phyloP scores from a whole-genome alignment of 495 filamentous ascomycete genomes.

The Pseudevernia furfuracea region DNA sequence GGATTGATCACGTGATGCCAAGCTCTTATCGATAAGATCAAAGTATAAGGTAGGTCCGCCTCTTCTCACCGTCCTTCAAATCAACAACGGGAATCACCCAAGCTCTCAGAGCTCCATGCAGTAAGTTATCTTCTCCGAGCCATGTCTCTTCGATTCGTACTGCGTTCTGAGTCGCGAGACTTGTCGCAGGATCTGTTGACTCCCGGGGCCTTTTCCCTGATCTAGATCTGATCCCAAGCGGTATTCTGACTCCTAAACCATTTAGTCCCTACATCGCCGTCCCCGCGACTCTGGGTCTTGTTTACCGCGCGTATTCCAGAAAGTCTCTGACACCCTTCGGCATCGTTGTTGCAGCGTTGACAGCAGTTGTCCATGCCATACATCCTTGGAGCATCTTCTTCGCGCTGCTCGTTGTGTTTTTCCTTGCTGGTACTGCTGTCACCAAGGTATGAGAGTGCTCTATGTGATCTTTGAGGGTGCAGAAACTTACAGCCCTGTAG shows the following conservation, averaged over 20 bases:
- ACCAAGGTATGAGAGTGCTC: constrained; percentile 56
- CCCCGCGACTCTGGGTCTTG: constrained; percentile 53
- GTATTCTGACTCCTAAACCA: neutral
- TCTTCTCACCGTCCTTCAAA: neutral
- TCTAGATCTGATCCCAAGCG: neutral
- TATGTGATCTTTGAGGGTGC: constrained; percentile 10
- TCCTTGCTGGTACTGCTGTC: constrained; percentile 70
- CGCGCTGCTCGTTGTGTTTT: constrained; percentile 74
- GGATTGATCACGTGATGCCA: neutral
- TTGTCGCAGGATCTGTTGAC: neutral
- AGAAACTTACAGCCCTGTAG: constrained; percentile 34
- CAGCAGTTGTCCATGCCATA: constrained; percentile 70
- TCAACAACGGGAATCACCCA: neutral
- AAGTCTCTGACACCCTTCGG: constrained; percentile 72
- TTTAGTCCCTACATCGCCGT: constrained; percentile 51
- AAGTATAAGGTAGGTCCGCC: neutral
- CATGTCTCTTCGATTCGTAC: neutral
- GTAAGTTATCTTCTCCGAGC: neutral
- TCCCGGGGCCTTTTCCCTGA: neutral
- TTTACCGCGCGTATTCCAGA: constrained; percentile 61
- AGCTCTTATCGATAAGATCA: neutral
- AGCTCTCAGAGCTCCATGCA: neutral
- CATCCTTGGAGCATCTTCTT: constrained; percentile 93
- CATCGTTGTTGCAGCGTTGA: constrained; percentile 57
- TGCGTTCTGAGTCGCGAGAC: neutral